These are phyloP conservation scores for Arthrobotrys sinensis DNA, from an alignment of 2,329 filamentous ascomycete species.

Conservation along the genomic window DNA sequence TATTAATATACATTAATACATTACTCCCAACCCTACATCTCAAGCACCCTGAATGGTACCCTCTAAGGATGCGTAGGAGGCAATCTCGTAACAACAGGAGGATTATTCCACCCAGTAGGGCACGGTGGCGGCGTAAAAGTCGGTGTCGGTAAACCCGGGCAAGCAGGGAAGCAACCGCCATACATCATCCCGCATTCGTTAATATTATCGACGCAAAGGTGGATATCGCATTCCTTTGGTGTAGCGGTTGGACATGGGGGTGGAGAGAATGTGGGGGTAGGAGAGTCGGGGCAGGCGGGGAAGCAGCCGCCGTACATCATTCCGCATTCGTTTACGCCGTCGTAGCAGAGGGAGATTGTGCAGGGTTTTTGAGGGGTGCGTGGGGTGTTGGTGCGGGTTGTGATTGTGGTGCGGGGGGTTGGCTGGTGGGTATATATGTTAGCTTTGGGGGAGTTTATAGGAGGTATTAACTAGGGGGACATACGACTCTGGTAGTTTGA, in stretches of 20 bases:
- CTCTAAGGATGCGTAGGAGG: not conserved
- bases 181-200: constrained; percentile 62
- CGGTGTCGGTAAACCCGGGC: constrained; percentile 19
- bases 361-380: constrained; percentile 9
- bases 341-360: constrained; percentile 36
- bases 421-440: not conserved
- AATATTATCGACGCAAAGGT: constrained; percentile 53
- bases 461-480: not conserved
- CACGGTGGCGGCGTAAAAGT: constrained; percentile 44
- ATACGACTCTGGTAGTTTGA: constrained; percentile 23
- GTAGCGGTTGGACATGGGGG: constrained; percentile 33
- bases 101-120: constrained; percentile 10
- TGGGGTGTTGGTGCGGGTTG: constrained; percentile 5
- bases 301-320: constrained; percentile 54
- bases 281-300: constrained; percentile 42
- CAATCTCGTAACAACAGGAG: constrained; percentile 10
- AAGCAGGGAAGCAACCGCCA: constrained; percentile 61
- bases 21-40: not conserved
- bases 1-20: not conserved
- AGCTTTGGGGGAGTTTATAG: constrained; percentile 4
- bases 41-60: not conserved
- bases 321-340: constrained; percentile 43
- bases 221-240: constrained; percentile 12
- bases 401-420: constrained; percentile 21
- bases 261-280: constrained; percentile 36